Evolutionary conservation across 2,329 filamentous ascomycete species (phyloP).

Genomic region (Zymoseptoria tritici): DNA sequence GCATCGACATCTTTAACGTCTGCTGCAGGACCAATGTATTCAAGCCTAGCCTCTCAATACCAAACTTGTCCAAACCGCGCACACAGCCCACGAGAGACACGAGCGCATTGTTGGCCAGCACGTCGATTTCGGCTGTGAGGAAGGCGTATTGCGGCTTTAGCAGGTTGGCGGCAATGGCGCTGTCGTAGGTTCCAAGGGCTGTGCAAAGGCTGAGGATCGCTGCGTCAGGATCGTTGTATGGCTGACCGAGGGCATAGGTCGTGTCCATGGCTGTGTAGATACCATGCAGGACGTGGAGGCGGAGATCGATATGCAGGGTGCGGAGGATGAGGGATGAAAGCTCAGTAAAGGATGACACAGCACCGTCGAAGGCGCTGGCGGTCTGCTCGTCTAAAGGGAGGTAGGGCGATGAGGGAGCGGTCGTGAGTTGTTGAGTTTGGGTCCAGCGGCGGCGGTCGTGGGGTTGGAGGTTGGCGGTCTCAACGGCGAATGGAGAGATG

Average conservation of each 20-base stretch:
- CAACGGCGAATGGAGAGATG: slow-evolving; percentile 66
- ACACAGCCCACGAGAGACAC: slow-evolving; percentile 63
- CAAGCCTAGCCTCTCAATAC: slow-evolving; percentile 80
- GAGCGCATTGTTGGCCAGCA: slow-evolving; percentile 72
- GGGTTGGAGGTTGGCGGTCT: slow-evolving; percentile 47
- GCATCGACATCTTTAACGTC: slow-evolving; percentile 81
- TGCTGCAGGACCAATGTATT: slow-evolving; percentile 94
- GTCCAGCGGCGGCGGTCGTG: slow-evolving; percentile 74
- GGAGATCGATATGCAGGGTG: slow-evolving; percentile 81
- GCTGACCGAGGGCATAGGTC: slow-evolving; percentile 54
- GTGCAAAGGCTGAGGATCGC: slow-evolving; percentile 76
- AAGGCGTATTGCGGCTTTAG: slow-evolving; percentile 61
- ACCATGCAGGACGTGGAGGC: slow-evolving; percentile 77
- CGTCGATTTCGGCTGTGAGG: slow-evolving; percentile 66
- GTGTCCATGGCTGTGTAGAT: slow-evolving; percentile 50
- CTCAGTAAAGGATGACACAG: slow-evolving; percentile 73
- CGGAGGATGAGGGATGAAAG: slow-evolving; percentile 72
- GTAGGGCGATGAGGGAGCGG: slow-evolving; percentile 57
- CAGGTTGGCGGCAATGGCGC: slow-evolving; percentile 67
- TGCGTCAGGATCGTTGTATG: slow-evolving; percentile 70
- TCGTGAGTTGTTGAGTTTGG: slow-evolving; percentile 9
- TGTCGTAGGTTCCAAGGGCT: slow-evolving; percentile 80
- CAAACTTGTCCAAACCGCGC: slow-evolving; percentile 74
- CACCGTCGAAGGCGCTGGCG: slow-evolving; percentile 78
- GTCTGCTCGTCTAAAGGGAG: slow-evolving; percentile 83